These are phyloP conservation scores for Backusella parvicylindrica DNA, from an alignment of 192 early-diverging fungal species.

Conservation along the genomic window DNA sequence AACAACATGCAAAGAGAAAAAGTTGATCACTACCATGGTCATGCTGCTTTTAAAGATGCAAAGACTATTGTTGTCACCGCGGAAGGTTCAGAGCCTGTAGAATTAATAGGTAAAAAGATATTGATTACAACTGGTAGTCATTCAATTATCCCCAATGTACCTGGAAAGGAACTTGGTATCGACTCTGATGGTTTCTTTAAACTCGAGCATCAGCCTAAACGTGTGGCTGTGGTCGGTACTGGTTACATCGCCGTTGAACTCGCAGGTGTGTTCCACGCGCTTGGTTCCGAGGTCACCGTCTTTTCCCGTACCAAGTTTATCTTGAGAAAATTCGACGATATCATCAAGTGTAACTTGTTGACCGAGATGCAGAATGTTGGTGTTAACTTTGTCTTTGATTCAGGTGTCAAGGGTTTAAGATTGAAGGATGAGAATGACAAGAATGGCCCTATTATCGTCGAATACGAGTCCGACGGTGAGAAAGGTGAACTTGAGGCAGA, in stretches of 20 bases:
- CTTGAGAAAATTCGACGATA: constrained; percentile 79
- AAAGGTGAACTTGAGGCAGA: constrained; percentile 63
- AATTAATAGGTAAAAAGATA: constrained; percentile 74
- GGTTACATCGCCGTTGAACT: constrained; percentile 97
- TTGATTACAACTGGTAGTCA: constrained; percentile 75
- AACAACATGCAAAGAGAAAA: constrained; percentile 81
- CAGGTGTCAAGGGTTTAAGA: constrained; percentile 43
- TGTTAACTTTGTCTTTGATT: constrained; percentile 69
- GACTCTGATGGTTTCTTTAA: constrained; percentile 94
- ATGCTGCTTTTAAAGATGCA: constrained; percentile 75
- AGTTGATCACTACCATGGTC: constrained; percentile 82
- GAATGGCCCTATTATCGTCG: constrained; percentile 51
- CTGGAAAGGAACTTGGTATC: constrained; percentile 85
- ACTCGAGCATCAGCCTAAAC: constrained; percentile 83
- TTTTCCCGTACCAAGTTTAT: constrained; percentile 82
- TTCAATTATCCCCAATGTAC: constrained; percentile 66
- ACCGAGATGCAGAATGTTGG: constrained; percentile 71
- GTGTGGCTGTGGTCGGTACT: constrained; percentile 80
- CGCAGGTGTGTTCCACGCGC: constrained; percentile 84
- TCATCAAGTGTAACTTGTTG: constrained; percentile 74
- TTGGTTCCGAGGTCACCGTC: constrained; percentile 79
- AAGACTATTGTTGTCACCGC: constrained; percentile 59
- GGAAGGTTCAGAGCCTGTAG: constrained; percentile 11
- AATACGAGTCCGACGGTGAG: constrained; percentile 34
- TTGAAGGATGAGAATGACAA: constrained; percentile 49